Evolutionary conservation across 2,329 filamentous ascomycete species (phyloP).

Genomic region (Hypoxylon sp.): DNA sequence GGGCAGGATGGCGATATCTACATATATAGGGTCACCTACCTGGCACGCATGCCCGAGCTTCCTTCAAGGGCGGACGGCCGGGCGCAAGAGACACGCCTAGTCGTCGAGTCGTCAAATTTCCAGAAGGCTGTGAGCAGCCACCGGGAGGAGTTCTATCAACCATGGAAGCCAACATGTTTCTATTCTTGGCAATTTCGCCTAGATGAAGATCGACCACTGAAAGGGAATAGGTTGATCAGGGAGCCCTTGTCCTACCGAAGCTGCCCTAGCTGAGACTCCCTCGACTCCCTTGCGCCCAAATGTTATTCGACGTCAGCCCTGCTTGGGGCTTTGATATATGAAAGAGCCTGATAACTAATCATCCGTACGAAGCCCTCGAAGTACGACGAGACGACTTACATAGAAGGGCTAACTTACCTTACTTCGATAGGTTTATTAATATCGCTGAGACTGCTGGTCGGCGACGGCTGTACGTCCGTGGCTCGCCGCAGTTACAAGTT

Average conservation of each 20-base stretch:
- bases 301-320: slow-evolving; percentile 28
- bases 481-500: slow-evolving; percentile 6
- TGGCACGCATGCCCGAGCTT: background rate
- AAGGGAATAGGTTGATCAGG: slow-evolving; percentile 15
- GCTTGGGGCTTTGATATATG: slow-evolving; percentile 1
- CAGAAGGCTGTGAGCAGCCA: slow-evolving; percentile 5
- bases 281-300: slow-evolving; percentile 23
- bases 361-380: too few relatives aligned
- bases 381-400: too few relatives aligned
- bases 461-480: background rate
- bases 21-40: slow-evolving; percentile 8
- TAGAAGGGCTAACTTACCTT: too few relatives aligned
- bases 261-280: slow-evolving; percentile 13
- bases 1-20: slow-evolving; percentile 4
- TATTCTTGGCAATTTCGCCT: slow-evolving; percentile 33
- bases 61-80: slow-evolving; percentile 9
- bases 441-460: background rate
- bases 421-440: slow-evolving; percentile 4
- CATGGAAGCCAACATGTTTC: slow-evolving; percentile 22
- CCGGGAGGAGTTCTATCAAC: slow-evolving; percentile 10
- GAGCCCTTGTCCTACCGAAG: slow-evolving; percentile 15
- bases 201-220: slow-evolving; percentile 26
- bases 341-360: too few relatives aligned
- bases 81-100: slow-evolving; percentile 8
- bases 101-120: slow-evolving; percentile 3